Conservation (phyloP, 1,284 basidiomycete species). For the Agaricales sp. region DNA sequence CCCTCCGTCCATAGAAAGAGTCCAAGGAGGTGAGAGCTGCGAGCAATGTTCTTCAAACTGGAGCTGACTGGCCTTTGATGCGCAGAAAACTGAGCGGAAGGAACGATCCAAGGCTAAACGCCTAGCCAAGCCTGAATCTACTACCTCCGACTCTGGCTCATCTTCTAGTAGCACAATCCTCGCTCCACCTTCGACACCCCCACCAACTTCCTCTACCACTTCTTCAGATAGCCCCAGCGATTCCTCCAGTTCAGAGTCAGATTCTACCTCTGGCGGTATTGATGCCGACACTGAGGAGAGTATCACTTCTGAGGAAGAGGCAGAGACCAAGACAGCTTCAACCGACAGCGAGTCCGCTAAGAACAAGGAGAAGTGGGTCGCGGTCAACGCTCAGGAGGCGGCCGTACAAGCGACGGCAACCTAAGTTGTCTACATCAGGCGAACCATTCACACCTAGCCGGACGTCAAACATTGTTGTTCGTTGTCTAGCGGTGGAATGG, state of each 20-base stretch:
- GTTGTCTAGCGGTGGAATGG: background rate
- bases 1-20: conserved; percentile 24
- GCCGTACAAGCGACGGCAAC: background rate
- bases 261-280: conserved; percentile 39
- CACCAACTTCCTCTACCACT: conserved; percentile 9
- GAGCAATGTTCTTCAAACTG: too few relatives aligned
- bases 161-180: conserved; percentile 22
- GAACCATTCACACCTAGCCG: background rate
- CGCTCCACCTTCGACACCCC: conserved; percentile 19
- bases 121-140: conserved; percentile 30
- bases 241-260: conserved; percentile 44
- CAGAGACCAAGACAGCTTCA: conserved; percentile 24
- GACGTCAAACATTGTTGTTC: background rate
- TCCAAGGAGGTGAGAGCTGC: conserved; percentile 26
- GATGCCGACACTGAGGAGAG: conserved; percentile 69
- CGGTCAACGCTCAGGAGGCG: conserved; percentile 31
- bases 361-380: conserved; percentile 63
- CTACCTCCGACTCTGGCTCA: conserved; percentile 19
- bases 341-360: conserved; percentile 20
- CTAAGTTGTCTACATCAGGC: background rate
- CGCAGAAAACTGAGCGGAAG: conserved; percentile 44
- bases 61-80: background rate
- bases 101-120: conserved; percentile 25
- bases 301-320: conserved; percentile 61
- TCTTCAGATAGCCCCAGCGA: conserved; percentile 18